Percentiles rank a stretch among this genome's conserved stretches.
Evolutionary conservation across 1,284 basidiomycete genomes (phyloP).

Genomic region (Coniferiporia sulphurascens): DNA sequence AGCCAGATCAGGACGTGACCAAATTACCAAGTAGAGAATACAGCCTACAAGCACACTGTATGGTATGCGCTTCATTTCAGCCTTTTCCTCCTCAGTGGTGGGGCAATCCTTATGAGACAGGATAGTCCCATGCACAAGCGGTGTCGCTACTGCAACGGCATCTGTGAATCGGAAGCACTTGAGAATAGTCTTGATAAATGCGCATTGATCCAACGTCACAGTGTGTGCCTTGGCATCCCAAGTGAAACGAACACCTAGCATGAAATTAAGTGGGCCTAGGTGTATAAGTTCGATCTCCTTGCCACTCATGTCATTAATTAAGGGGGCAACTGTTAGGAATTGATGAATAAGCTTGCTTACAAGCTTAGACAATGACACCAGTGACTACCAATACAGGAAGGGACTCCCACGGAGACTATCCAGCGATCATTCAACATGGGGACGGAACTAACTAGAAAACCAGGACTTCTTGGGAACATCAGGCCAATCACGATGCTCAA

Average conservation of each 20-base stretch:
- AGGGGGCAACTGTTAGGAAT: too few species aligned
- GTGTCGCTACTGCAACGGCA: not conserved
- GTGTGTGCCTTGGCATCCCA: not conserved
- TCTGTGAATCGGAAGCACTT: not conserved
- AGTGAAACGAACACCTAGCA: not conserved
- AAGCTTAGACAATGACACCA: too few species aligned
- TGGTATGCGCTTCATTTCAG: not conserved
- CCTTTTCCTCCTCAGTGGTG: not conserved
- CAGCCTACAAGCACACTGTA: not conserved
- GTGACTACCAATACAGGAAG: too few species aligned
- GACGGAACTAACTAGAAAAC: too few species aligned
- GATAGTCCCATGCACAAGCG: not conserved
- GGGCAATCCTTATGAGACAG: not conserved
- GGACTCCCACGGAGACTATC: too few species aligned
- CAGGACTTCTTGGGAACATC: too few species aligned
- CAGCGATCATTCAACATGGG: too few species aligned
- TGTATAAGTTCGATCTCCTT: not conserved
- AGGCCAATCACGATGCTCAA: too few species aligned
- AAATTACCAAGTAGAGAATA: not conserved
- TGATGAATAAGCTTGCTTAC: too few species aligned
- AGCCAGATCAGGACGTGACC: not conserved
- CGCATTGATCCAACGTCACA: not conserved
- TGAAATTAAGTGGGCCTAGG: not conserved
- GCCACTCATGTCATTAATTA: not conserved
- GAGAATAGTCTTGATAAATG: not conserved